Conservation (phyloP, 495 filamentous ascomycete species). For the Penicillium tannophilum region DNA sequence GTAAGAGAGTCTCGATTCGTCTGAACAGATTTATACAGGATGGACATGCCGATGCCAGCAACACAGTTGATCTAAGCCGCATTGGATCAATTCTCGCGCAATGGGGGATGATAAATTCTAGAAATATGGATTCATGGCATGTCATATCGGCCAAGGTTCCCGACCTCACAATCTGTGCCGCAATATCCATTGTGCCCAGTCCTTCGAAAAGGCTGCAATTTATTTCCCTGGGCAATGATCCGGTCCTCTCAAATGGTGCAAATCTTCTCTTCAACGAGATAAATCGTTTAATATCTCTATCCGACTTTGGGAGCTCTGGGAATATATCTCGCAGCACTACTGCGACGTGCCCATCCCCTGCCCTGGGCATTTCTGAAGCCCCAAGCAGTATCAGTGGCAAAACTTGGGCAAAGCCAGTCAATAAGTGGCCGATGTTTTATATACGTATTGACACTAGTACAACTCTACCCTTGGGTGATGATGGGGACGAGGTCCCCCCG, state of each 20-base stretch:
- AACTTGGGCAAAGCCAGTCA: constrained; percentile 63
- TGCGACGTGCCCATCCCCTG: not conserved
- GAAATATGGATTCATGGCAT: constrained; percentile 61
- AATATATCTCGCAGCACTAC: constrained; percentile 18
- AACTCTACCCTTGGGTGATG: constrained; percentile 15
- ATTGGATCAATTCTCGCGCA: constrained; percentile 64
- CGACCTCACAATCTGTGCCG: constrained; percentile 62
- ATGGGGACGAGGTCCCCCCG: constrained; percentile 29
- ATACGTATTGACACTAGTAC: constrained; percentile 60
- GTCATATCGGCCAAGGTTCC: constrained; percentile 63
- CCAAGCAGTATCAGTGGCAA: constrained; percentile 60
- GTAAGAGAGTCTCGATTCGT: constrained; percentile 35
- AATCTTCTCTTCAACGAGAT: constrained; percentile 77
- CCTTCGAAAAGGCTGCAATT: constrained; percentile 77
- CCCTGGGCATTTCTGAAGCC: constrained; percentile 45
- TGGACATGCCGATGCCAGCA: not conserved
- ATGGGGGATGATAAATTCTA: constrained; percentile 58
- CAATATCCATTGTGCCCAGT: constrained; percentile 68
- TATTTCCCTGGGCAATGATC: constrained; percentile 70
- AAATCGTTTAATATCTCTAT: constrained; percentile 75
- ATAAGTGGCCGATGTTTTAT: constrained; percentile 91
- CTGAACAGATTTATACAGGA: constrained; percentile 4
- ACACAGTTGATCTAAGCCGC: constrained; percentile 30
- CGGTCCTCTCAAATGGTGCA: constrained; percentile 51
- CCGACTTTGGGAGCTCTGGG: constrained; percentile 72